Percentiles rank a stretch among this genome's conserved stretches.
Conservation (phyloP, 148 eudicot species). For the Chenopodium suecicum region DNA sequence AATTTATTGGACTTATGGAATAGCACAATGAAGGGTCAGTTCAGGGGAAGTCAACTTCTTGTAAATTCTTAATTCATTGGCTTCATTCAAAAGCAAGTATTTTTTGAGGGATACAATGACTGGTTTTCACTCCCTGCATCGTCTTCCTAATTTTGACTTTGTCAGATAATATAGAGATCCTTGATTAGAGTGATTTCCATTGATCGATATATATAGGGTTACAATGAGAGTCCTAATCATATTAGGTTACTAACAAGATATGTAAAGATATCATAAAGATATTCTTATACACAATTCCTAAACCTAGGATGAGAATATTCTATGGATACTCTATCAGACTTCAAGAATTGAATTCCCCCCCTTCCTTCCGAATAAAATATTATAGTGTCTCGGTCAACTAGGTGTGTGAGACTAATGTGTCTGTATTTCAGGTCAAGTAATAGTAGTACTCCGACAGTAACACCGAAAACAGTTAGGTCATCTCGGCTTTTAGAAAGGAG, state of each 20-base stretch:
- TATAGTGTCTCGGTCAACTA: background rate
- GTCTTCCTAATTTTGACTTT: background rate
- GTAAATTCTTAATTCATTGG: background rate
- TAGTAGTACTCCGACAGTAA: constrained; percentile 32
- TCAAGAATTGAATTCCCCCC: background rate
- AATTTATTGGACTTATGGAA: background rate
- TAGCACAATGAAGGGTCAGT: background rate
- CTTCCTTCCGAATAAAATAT: background rate
- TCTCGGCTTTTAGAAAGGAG: constrained; percentile 77
- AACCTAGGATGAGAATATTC: no score
- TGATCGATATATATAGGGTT: no score
- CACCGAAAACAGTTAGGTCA: constrained; percentile 65
- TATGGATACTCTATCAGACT: background rate
- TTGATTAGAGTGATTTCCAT: no score
- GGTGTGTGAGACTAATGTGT: constrained; percentile 15
- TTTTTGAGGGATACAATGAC: background rate
- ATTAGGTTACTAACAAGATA: no score
- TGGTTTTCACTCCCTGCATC: background rate
- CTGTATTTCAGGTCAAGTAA: constrained; percentile 37
- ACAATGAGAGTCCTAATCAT: no score
- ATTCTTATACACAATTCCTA: no score
- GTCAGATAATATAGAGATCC: no score
- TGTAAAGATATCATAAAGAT: no score
- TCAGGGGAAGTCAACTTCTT: background rate
- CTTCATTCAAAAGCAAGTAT: background rate